Evolutionary conservation across 192 early-diverging fungal species (phyloP).

Genomic region (Mortierella claussenii): DNA sequence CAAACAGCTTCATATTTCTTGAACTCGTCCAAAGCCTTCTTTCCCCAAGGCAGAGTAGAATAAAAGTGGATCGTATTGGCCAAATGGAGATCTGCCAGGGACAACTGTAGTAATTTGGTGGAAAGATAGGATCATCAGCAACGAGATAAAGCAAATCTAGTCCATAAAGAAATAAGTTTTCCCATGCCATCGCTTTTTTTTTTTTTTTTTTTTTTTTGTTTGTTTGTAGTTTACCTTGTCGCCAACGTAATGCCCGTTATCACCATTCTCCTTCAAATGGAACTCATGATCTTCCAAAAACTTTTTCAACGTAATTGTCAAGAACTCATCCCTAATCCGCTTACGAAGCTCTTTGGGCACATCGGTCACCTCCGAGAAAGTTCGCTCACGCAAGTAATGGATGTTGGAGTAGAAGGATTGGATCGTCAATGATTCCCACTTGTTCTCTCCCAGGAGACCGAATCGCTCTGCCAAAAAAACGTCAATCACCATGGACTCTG

Average conservation of each 20-base stretch:
- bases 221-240: conserved; percentile 18
- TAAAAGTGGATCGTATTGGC: conserved; percentile 25
- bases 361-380: neutral
- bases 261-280: conserved; percentile 34
- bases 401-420: conserved; percentile 25
- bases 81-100: conserved; percentile 32
- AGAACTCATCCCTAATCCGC: neutral
- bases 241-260: conserved; percentile 44
- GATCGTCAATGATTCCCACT: conserved; percentile 23
- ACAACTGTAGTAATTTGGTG: neutral
- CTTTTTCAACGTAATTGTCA: conserved; percentile 1
- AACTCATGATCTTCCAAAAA: conserved; percentile 40
- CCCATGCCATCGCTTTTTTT: neutral
- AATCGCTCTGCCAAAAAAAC: conserved; percentile 25
- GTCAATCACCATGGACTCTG: conserved; percentile 36
- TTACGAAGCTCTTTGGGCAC: neutral
- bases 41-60: conserved; percentile 18
- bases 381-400: conserved; percentile 25
- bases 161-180: neutral
- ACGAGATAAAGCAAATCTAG: too few relatives aligned
- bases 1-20: conserved; percentile 10
- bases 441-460: conserved; percentile 32
- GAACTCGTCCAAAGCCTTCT: conserved; percentile 17
- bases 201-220: neutral
- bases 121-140: neutral